phyloP scores from a whole-genome alignment of 75 land plant species.

The Pseudotsuga menziesii region DNA sequence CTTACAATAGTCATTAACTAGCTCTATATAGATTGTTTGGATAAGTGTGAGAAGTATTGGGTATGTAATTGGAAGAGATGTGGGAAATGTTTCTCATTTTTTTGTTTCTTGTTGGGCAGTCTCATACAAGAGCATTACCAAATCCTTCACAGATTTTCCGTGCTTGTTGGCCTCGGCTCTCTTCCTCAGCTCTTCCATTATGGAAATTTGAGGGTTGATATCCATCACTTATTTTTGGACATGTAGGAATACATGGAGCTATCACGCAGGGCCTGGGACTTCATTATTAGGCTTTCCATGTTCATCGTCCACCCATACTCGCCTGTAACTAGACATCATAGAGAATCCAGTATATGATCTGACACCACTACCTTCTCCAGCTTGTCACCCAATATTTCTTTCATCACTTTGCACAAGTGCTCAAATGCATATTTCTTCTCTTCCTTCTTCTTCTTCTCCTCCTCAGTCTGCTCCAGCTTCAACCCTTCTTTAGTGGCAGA shows the following conservation, averaged over 20 bases:
- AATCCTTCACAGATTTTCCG: conserved; percentile 60
- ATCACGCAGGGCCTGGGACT: conserved; percentile 78
- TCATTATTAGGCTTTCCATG: conserved; percentile 89
- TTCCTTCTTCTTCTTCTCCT: conserved; percentile 68
- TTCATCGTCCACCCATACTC: conserved; percentile 87
- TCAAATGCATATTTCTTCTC: conserved; percentile 65
- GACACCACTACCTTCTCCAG: conserved; percentile 77
- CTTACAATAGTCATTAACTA: too few relatives aligned
- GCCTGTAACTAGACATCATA: conserved; percentile 73
- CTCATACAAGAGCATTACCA: conserved; percentile 50
- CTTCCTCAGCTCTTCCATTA: too few relatives aligned
- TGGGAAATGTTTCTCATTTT: conserved; percentile 60
- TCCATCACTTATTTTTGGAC: conserved; percentile 67
- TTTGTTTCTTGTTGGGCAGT: conserved; percentile 53
- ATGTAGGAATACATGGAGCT: conserved; percentile 64
- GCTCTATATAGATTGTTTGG: too few relatives aligned
- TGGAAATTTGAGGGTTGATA: conserved; percentile 59
- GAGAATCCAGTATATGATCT: conserved; percentile 68
- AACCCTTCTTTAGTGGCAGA: conserved; percentile 70
- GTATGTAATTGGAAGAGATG: conserved; percentile 50
- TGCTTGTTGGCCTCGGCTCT: conserved; percentile 53
- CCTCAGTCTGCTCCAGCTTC: conserved; percentile 60
- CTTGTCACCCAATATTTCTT: conserved; percentile 71
- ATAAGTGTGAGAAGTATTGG: too few relatives aligned
- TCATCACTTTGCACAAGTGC: conserved; percentile 71